Evolutionary conservation across 768 basidiomycete genomes (phyloP).

Genomic region (Exidia glandulosa): DNA sequence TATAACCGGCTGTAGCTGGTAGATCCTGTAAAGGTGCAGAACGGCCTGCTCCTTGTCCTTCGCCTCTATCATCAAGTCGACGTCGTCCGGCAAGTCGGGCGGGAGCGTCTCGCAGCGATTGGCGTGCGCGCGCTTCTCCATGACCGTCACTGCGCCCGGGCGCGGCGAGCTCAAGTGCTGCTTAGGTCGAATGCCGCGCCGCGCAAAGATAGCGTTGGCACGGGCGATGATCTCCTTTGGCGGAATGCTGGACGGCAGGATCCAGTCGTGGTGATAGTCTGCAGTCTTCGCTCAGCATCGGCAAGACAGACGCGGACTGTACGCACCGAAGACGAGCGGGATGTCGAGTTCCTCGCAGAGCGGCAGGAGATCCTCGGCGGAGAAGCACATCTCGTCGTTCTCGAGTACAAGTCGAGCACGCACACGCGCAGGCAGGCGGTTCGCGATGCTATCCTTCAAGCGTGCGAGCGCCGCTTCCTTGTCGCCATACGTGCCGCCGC

Average conservation of each 20-base stretch:
- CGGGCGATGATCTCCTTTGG: slow-evolving; percentile 59
- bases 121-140: slow-evolving; percentile 81
- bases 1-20: slow-evolving; percentile 54
- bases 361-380: slow-evolving; percentile 77
- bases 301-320: no score
- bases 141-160: slow-evolving; percentile 69
- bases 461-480: slow-evolving; percentile 60
- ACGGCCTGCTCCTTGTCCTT: slow-evolving; percentile 94
- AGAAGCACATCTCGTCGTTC: slow-evolving; percentile 93
- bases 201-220: slow-evolving; percentile 61
- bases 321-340: slow-evolving; percentile 50
- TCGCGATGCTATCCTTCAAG: slow-evolving; percentile 57
- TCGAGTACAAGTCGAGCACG: slow-evolving; percentile 76
- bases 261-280: slow-evolving; percentile 77
- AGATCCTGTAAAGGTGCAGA: slow-evolving; percentile 70
- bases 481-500: slow-evolving; percentile 76
- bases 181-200: slow-evolving; percentile 75
- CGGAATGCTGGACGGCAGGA: slow-evolving; percentile 34
- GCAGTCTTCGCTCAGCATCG: slow-evolving; percentile 26
- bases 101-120: slow-evolving; percentile 69
- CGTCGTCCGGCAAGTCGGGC: slow-evolving; percentile 49
- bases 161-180: slow-evolving; percentile 89
- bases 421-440: slow-evolving; percentile 48
- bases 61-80: slow-evolving; percentile 89
- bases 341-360: slow-evolving; percentile 76